Percentiles rank a stretch among this genome's conserved stretches.
Evolutionary conservation across 306 rosid genomes (phyloP).

Genomic region (Begonia loranthoides): DNA sequence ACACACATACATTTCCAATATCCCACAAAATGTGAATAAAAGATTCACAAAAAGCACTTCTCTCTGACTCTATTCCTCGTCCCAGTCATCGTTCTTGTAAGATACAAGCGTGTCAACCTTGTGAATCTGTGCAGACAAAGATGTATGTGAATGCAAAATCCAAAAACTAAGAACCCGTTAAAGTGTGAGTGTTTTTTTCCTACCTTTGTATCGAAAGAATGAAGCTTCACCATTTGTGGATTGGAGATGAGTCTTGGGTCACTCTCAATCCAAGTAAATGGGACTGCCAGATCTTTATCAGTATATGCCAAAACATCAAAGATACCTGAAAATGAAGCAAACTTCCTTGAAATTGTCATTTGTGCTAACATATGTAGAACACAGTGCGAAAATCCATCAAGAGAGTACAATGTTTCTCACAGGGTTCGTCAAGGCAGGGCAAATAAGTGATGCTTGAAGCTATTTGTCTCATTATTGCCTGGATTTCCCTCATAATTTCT

Average conservation of each 20-base stretch:
- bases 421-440: slow-evolving; percentile 92
- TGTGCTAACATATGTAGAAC: neutral
- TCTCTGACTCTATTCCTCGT: slow-evolving; percentile 33
- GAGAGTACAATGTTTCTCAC: slow-evolving; percentile 30
- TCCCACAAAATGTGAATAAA: slow-evolving; percentile 49
- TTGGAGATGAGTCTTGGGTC: slow-evolving; percentile 91
- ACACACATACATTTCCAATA: neutral
- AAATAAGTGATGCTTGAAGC: slow-evolving; percentile 96
- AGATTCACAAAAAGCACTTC: slow-evolving; percentile 32
- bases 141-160: neutral
- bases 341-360: neutral
- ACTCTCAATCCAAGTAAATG: slow-evolving; percentile 96
- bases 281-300: slow-evolving; percentile 88
- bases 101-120: slow-evolving; percentile 88
- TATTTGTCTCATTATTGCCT: slow-evolving; percentile 97
- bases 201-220: slow-evolving; percentile 97
- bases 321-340: slow-evolving; percentile 37
- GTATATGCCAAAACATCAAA: slow-evolving; percentile 96
- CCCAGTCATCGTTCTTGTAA: slow-evolving; percentile 92
- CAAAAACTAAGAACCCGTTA: neutral
- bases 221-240: slow-evolving; percentile 98
- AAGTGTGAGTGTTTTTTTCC: neutral
- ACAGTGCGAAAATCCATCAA: too few species aligned
- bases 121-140: slow-evolving; percentile 54
- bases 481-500: slow-evolving; percentile 98